A percentile compares a stretch with the other conserved stretches of the same genome.
Conservation (phyloP, 2,329 filamentous ascomycete species). For the Phoma sp. region DNA sequence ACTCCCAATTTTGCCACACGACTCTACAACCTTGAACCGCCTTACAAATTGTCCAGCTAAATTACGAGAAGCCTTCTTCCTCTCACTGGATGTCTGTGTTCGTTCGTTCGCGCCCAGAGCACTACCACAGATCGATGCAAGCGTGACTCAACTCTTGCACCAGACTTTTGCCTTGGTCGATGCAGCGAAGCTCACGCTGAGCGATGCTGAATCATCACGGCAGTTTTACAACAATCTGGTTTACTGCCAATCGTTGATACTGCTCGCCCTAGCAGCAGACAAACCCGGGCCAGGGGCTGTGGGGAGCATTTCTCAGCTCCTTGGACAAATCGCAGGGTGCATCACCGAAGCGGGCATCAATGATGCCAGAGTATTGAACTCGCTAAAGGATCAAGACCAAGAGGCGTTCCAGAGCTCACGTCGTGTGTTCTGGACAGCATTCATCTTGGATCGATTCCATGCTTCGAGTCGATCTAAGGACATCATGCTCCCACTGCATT, state of each 20-base stretch:
- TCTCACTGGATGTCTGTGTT: slow-evolving; percentile 42
- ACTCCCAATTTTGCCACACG: slow-evolving; percentile 43
- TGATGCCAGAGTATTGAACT: slow-evolving; percentile 32
- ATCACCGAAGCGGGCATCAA: slow-evolving; percentile 43
- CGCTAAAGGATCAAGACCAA: slow-evolving; percentile 39
- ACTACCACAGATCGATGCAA: slow-evolving; percentile 34
- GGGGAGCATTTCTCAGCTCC: slow-evolving; percentile 37
- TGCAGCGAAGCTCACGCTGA: slow-evolving; percentile 35
- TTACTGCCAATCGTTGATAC: slow-evolving; percentile 41
- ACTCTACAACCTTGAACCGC: slow-evolving; percentile 41
- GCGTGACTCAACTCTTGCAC: slow-evolving; percentile 36
- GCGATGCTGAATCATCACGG: slow-evolving; percentile 34
- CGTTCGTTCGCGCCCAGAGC: slow-evolving; percentile 40
- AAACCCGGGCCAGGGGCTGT: slow-evolving; percentile 36
- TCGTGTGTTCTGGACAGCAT: slow-evolving; percentile 45
- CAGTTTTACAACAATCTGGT: slow-evolving; percentile 44
- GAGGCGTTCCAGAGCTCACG: slow-evolving; percentile 40
- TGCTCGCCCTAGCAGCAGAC: slow-evolving; percentile 44
- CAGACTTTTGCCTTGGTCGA: slow-evolving; percentile 39
- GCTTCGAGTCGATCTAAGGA: slow-evolving; percentile 44
- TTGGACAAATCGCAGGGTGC: slow-evolving; percentile 41
- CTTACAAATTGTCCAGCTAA: slow-evolving; percentile 44
- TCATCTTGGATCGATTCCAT: slow-evolving; percentile 48
- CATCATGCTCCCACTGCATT: slow-evolving; percentile 40
- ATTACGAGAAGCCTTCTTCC: slow-evolving; percentile 46